Conservation (phyloP, 2,329 filamentous ascomycete species). For the Aureobasidium sp. region DNA sequence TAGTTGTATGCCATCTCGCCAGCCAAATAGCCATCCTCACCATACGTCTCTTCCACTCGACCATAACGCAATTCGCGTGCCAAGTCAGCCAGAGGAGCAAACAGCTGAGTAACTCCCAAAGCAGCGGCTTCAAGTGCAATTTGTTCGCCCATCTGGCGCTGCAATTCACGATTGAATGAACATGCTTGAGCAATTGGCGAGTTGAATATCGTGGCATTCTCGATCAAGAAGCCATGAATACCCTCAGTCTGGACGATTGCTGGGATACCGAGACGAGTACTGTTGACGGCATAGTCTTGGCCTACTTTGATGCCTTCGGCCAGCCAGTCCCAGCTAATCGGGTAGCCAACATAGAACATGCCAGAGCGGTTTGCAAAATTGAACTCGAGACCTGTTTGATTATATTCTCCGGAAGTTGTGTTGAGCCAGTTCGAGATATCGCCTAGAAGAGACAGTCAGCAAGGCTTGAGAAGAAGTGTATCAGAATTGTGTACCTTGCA, state of each 20-base stretch:
- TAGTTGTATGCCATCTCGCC: constrained; percentile 61
- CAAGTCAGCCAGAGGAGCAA: constrained; percentile 63
- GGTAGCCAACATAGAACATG: constrained; percentile 64
- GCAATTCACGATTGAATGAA: constrained; percentile 59
- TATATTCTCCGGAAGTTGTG: constrained; percentile 58
- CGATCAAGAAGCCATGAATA: constrained; percentile 64
- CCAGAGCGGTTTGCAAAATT: constrained; percentile 62
- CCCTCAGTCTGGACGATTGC: constrained; percentile 67
- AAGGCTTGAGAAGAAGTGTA: too few species aligned
- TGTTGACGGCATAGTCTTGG: constrained; percentile 62
- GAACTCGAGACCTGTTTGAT: constrained; percentile 57
- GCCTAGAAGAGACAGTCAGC: constrained; percentile 25
- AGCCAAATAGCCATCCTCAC: constrained; percentile 61
- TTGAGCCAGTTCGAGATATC: constrained; percentile 70
- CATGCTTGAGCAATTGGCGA: constrained; percentile 66
- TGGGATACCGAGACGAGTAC: constrained; percentile 63
- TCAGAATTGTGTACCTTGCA: constrained; percentile 40
- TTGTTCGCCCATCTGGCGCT: constrained; percentile 58
- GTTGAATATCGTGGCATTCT: constrained; percentile 73
- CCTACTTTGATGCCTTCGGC: constrained; percentile 55
- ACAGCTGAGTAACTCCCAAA: constrained; percentile 65
- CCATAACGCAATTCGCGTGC: constrained; percentile 65
- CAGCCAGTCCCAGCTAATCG: constrained; percentile 57
- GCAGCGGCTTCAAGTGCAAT: constrained; percentile 61
- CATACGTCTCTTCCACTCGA: constrained; percentile 66